Evolutionary conservation across 2,329 filamentous ascomycete genomes (phyloP).

Genomic region (Ophiostoma quercus): DNA sequence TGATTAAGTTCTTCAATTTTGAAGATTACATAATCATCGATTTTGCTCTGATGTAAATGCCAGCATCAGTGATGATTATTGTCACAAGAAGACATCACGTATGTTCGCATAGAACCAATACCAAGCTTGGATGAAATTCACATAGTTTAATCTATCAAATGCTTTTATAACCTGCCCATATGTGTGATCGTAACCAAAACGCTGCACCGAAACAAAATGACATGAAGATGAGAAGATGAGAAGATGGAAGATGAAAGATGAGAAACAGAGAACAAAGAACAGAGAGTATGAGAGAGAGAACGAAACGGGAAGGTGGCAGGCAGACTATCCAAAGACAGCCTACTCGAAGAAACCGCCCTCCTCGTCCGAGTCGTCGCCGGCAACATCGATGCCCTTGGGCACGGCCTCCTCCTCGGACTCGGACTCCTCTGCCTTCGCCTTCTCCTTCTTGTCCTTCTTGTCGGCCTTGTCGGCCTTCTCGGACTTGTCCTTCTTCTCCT

Average conservation of each 20-base stretch:
- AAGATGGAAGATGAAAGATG: background rate
- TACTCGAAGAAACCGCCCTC: slow-evolving; percentile 56
- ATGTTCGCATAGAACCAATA: no score
- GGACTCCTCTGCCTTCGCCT: slow-evolving; percentile 6
- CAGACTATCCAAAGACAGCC: slow-evolving; percentile 15
- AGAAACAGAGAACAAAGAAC: background rate
- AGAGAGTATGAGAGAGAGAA: background rate
- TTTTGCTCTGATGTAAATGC: background rate
- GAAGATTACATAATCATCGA: background rate
- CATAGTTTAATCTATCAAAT: background rate
- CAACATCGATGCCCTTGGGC: slow-evolving; percentile 1
- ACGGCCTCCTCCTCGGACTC: slow-evolving; percentile 37
- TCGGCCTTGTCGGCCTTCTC: background rate
- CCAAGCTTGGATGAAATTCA: background rate
- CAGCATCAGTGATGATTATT: background rate
- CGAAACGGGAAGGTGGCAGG: background rate
- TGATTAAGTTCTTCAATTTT: no score
- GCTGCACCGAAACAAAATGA: background rate
- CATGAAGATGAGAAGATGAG: background rate
- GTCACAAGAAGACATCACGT: background rate
- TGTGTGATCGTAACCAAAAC: slow-evolving; percentile 12
- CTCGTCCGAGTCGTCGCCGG: slow-evolving; percentile 22
- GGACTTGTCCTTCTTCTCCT: slow-evolving; percentile 9
- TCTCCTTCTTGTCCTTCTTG: slow-evolving; percentile 17
- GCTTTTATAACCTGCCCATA: slow-evolving; percentile 7